Conservation (phyloP, 257 asterid species). For the Lavandula angustifolia region DNA sequence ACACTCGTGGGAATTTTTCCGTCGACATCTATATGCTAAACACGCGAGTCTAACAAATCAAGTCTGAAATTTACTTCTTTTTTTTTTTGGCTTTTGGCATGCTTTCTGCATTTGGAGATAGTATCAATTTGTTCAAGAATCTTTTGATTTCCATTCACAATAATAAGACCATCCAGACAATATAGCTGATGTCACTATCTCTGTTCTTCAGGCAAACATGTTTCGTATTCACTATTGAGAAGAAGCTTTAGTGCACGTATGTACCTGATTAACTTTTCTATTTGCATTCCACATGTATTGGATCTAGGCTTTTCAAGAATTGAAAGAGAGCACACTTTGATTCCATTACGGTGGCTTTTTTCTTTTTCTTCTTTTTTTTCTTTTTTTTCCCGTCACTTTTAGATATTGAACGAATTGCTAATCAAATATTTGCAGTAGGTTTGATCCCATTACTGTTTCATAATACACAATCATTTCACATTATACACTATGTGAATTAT, state of each 20-base stretch:
- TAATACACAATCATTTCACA: neutral
- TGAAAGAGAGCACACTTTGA: neutral
- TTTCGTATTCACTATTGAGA: slow-evolving; percentile 5
- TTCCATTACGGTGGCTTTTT: neutral
- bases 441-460: slow-evolving; percentile 6
- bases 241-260: neutral
- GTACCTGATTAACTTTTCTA: neutral
- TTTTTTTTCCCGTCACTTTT: no score
- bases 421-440: neutral
- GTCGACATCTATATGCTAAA: neutral
- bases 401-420: slow-evolving; percentile 6
- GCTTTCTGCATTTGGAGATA: neutral
- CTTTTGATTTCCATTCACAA: neutral
- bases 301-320: neutral
- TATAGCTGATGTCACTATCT: slow-evolving; percentile 11
- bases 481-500: neutral
- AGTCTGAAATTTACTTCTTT: neutral
- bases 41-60: neutral
- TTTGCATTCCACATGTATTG: neutral
- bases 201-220: neutral
- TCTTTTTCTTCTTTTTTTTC: no score
- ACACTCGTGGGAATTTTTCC: neutral
- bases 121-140: neutral
- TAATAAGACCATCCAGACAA: neutral
- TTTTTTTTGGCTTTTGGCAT: neutral